phyloP scores from a whole-genome alignment of 495 filamentous ascomycete genomes.

The Massariosphaeria phaeospora region DNA sequence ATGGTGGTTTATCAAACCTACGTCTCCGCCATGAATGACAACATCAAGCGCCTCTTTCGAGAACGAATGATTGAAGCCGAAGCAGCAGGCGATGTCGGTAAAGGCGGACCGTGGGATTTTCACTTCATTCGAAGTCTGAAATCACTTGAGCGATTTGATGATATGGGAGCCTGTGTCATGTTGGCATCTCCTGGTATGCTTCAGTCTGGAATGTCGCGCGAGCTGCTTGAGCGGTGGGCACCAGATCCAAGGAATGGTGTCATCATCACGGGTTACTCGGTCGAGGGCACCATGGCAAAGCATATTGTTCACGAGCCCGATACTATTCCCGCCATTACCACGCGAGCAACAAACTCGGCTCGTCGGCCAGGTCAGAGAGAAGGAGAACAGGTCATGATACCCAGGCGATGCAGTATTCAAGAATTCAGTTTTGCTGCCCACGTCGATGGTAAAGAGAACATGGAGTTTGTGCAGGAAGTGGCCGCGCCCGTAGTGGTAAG shows the following conservation, averaged over 20 bases:
- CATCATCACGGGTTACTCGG: slow-evolving; percentile 94
- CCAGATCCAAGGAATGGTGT: slow-evolving; percentile 93
- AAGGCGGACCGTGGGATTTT: slow-evolving; percentile 92
- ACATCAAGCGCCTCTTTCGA: slow-evolving; percentile 85
- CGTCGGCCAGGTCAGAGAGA: slow-evolving; percentile 51
- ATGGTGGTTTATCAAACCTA: slow-evolving; percentile 99
- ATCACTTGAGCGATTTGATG: slow-evolving; percentile 89
- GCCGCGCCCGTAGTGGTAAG: slow-evolving; percentile 84
- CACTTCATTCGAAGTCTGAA: slow-evolving; percentile 84
- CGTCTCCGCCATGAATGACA: slow-evolving; percentile 96
- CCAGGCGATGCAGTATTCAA: slow-evolving; percentile 81
- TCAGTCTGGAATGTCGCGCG: slow-evolving; percentile 87
- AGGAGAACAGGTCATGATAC: slow-evolving; percentile 78
- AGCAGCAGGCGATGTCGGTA: slow-evolving; percentile 60
- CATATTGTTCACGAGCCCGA: slow-evolving; percentile 88
- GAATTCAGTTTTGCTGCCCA: slow-evolving; percentile 94
- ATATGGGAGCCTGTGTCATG: slow-evolving; percentile 94
- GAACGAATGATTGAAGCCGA: slow-evolving; percentile 85
- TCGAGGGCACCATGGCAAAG: slow-evolving; percentile 98
- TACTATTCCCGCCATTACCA: slow-evolving; percentile 89
- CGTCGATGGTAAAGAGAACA: slow-evolving; percentile 92
- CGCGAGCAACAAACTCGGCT: slow-evolving; percentile 49
- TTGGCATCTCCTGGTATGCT: slow-evolving; percentile 96
- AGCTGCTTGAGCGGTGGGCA: slow-evolving; percentile 91
- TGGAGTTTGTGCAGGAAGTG: slow-evolving; percentile 91